These are phyloP conservation scores for Quercus wislizeni DNA, from an alignment of 306 rosid genomes.

Conservation along the genomic window DNA sequence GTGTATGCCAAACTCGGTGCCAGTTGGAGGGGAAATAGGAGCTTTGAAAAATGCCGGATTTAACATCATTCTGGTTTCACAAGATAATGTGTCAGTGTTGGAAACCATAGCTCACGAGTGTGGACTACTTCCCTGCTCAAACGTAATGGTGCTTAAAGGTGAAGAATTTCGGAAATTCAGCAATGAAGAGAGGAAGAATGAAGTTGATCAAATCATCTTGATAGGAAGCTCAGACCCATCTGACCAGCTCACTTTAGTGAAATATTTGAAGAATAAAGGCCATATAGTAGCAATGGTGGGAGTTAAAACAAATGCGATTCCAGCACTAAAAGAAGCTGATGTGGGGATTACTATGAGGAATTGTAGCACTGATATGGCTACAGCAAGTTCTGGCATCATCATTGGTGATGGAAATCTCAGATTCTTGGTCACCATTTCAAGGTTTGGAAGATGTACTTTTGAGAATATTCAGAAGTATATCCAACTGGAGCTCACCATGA, in stretches of 20 bases:
- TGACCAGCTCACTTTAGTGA: slow-evolving; percentile 6
- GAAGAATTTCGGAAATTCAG: neutral
- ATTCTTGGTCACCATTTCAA: neutral
- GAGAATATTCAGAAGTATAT: slow-evolving; percentile 20
- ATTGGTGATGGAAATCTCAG: neutral
- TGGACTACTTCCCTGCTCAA: too few species aligned
- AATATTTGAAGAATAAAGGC: slow-evolving; percentile 1
- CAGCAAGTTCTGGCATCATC: slow-evolving; percentile 9
- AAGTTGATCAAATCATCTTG: slow-evolving; percentile 2
- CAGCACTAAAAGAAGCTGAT: slow-evolving; percentile 23
- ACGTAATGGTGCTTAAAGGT: neutral
- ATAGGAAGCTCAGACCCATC: slow-evolving; percentile 2
- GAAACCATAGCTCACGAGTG: neutral
- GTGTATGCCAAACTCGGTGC: neutral
- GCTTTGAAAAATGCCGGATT: neutral
- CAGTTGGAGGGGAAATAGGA: neutral
- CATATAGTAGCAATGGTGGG: slow-evolving; percentile 16
- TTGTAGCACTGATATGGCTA: slow-evolving; percentile 1
- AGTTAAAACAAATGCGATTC: slow-evolving; percentile 3
- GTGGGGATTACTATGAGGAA: slow-evolving; percentile 12
- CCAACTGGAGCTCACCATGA: slow-evolving; percentile 22
- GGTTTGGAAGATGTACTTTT: slow-evolving; percentile 10
- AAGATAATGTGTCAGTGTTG: neutral
- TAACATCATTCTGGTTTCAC: neutral
- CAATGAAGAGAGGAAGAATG: slow-evolving; percentile 9